Percentiles rank a stretch among this genome's conserved stretches.
phyloP scores from a whole-genome alignment of 2,329 filamentous ascomycete species.

The Neonectria ditissima region DNA sequence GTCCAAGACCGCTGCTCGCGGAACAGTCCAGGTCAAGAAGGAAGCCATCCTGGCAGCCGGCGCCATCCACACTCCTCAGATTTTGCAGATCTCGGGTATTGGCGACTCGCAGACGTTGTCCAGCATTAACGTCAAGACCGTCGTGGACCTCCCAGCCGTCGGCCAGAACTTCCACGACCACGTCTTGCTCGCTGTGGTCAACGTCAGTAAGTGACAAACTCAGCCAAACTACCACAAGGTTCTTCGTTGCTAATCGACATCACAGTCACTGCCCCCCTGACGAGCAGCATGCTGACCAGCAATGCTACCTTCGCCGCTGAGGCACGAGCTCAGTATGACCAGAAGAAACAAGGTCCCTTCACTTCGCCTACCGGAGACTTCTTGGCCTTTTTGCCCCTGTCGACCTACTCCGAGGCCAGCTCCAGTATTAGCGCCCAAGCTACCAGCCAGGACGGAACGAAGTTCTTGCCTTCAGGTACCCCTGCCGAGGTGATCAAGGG shows the following conservation, averaged over 20 bases:
- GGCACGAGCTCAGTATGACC: slow-evolving; percentile 25
- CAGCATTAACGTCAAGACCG: slow-evolving; percentile 52
- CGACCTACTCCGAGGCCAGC: slow-evolving; percentile 22
- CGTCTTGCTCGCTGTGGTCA: slow-evolving; percentile 18
- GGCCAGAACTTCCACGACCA: slow-evolving; percentile 62
- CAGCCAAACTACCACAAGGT: neutral
- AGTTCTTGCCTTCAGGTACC: slow-evolving; percentile 25
- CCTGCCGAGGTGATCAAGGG: slow-evolving; percentile 29
- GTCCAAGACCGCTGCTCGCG: neutral
- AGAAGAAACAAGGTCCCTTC: slow-evolving; percentile 26
- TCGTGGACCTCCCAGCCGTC: slow-evolving; percentile 61
- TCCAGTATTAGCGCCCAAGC: slow-evolving; percentile 26
- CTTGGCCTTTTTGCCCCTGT: slow-evolving; percentile 32
- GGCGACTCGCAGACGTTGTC: slow-evolving; percentile 53
- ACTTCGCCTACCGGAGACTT: slow-evolving; percentile 34
- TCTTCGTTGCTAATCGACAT: neutral
- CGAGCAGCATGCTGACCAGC: slow-evolving; percentile 15
- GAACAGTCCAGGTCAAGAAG: slow-evolving; percentile 37
- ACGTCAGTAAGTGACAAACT: slow-evolving; percentile 15
- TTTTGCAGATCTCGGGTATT: slow-evolving; percentile 64
- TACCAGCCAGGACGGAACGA: slow-evolving; percentile 18
- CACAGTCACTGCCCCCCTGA: slow-evolving; percentile 32
- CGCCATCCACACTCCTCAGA: slow-evolving; percentile 54
- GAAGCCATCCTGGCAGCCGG: slow-evolving; percentile 59
- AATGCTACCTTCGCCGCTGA: slow-evolving; percentile 35